Conservation (phyloP, 176 grass and related monocot species). For the Phyllostachys edulis region DNA sequence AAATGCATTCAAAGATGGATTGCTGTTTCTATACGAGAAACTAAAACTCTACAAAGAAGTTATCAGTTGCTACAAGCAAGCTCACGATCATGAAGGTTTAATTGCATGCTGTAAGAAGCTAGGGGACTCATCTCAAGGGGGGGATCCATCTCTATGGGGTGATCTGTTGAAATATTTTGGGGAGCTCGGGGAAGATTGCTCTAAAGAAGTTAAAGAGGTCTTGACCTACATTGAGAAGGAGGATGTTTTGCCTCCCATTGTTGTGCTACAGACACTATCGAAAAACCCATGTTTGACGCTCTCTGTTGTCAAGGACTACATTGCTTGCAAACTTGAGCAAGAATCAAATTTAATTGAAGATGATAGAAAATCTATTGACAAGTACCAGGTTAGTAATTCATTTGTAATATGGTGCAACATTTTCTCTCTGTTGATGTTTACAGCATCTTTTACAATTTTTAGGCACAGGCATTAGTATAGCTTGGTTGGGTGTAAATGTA, state of each 20-base stretch:
- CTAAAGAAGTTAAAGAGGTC: conserved; percentile 96
- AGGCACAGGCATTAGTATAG: neutral
- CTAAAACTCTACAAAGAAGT: conserved; percentile 95
- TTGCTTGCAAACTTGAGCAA: conserved; percentile 91
- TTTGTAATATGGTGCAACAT: neutral
- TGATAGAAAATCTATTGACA: conserved; percentile 81
- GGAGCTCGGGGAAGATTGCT: conserved; percentile 88
- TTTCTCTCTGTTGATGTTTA: neutral
- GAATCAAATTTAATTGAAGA: conserved; percentile 96
- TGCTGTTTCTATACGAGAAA: conserved; percentile 96
- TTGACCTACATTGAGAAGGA: conserved; percentile 88
- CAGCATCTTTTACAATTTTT: neutral
- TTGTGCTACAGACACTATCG: conserved; percentile 82
- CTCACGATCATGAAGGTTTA: conserved; percentile 89
- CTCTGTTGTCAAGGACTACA: conserved; percentile 94
- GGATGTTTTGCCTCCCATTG: conserved; percentile 89
- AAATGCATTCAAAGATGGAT: conserved; percentile 82
- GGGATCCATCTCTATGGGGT: conserved; percentile 87
- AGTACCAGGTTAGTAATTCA: conserved; percentile 80
- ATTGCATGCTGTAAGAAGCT: conserved; percentile 96
- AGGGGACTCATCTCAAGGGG: conserved; percentile 81
- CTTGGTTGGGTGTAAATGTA: conserved; percentile 1
- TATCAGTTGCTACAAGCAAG: conserved; percentile 96
- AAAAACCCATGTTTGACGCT: conserved; percentile 85
- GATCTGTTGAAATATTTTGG: conserved; percentile 96